Conservation (phyloP, 495 filamentous ascomycete species). For the Entonaema liquescens region DNA sequence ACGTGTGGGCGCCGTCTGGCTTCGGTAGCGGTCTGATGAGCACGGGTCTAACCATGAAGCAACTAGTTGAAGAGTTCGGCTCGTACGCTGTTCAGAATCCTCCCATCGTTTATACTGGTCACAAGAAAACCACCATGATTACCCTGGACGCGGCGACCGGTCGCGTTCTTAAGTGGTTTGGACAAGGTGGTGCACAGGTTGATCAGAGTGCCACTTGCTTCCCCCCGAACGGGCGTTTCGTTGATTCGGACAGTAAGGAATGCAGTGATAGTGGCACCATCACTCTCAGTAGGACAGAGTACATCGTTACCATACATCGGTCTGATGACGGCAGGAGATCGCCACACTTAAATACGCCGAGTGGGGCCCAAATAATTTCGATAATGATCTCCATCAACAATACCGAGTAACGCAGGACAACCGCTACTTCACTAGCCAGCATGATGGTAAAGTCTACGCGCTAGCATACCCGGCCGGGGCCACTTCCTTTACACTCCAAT, state of each 20-base stretch:
- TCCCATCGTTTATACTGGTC: slow-evolving; percentile 84
- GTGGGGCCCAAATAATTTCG: slow-evolving; percentile 92
- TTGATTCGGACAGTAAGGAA: slow-evolving; percentile 67
- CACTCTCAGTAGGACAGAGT: slow-evolving; percentile 84
- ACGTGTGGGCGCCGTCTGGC: slow-evolving; percentile 79
- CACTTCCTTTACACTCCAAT: slow-evolving; percentile 64
- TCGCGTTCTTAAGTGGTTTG: slow-evolving; percentile 66
- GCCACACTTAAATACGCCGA: slow-evolving; percentile 94
- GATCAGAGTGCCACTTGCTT: slow-evolving; percentile 65
- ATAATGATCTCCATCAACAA: slow-evolving; percentile 85
- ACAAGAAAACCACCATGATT: slow-evolving; percentile 88
- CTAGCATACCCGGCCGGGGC: slow-evolving; percentile 38
- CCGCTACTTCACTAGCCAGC: slow-evolving; percentile 85
- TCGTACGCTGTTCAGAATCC: slow-evolving; percentile 73
- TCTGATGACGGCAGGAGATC: slow-evolving; percentile 77
- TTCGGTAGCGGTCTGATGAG: slow-evolving; percentile 76
- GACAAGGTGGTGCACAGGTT: slow-evolving; percentile 52
- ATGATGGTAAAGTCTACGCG: slow-evolving; percentile 86
- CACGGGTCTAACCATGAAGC: slow-evolving; percentile 84
- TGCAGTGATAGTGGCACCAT: slow-evolving; percentile 77
- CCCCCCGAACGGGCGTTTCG: slow-evolving; percentile 66
- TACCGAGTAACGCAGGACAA: slow-evolving; percentile 82
- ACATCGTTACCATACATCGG: slow-evolving; percentile 84
- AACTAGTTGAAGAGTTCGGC: slow-evolving; percentile 78
- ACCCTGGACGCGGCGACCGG: slow-evolving; percentile 88